Evolutionary conservation across 2,329 filamentous ascomycete species (phyloP).

Genomic region (Clonostachys rosea): DNA sequence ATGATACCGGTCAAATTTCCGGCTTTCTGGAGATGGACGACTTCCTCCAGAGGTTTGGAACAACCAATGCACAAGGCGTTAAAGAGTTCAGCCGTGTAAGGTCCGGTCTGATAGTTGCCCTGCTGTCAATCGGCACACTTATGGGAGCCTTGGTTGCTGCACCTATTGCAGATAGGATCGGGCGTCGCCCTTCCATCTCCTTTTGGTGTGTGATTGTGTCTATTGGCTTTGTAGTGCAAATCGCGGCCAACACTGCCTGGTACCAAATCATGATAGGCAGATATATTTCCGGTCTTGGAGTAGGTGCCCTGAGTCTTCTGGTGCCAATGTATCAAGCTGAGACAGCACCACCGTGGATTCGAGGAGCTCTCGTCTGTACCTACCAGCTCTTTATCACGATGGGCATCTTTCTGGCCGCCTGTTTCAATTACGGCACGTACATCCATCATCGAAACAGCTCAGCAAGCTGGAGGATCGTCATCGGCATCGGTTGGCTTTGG

Average conservation of each 20-base stretch:
- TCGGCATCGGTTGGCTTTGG: conserved; percentile 47
- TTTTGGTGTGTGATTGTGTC: conserved; percentile 56
- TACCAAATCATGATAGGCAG: conserved; percentile 63
- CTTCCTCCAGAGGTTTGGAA: conserved; percentile 46
- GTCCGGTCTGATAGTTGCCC: conserved; percentile 53
- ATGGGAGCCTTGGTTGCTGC: conserved; percentile 56
- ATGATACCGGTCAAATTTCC: conserved; percentile 48
- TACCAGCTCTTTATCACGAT: conserved; percentile 72
- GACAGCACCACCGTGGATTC: conserved; percentile 61
- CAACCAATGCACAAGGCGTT: conserved; percentile 28
- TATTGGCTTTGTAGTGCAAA: conserved; percentile 64
- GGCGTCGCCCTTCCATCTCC: conserved; percentile 58
- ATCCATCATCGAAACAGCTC: conserved; percentile 36
- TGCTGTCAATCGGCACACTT: conserved; percentile 56
- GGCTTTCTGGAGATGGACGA: conserved; percentile 56
- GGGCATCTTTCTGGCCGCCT: conserved; percentile 57
- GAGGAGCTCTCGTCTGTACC: conserved; percentile 59
- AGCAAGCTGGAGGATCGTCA: conserved; percentile 51
- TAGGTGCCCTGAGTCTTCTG: conserved; percentile 59
- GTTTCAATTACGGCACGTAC: conserved; percentile 59
- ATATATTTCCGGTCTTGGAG: conserved; percentile 61
- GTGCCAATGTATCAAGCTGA: conserved; percentile 75
- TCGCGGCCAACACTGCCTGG: conserved; percentile 51
- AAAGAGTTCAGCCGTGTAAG: conserved; percentile 45
- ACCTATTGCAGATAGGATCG: conserved; percentile 60